Evolutionary conservation across 768 basidiomycete species (phyloP), one percentile per base, ranked within the genome.

Genomic region (Lactifluus piperatus): DNA sequence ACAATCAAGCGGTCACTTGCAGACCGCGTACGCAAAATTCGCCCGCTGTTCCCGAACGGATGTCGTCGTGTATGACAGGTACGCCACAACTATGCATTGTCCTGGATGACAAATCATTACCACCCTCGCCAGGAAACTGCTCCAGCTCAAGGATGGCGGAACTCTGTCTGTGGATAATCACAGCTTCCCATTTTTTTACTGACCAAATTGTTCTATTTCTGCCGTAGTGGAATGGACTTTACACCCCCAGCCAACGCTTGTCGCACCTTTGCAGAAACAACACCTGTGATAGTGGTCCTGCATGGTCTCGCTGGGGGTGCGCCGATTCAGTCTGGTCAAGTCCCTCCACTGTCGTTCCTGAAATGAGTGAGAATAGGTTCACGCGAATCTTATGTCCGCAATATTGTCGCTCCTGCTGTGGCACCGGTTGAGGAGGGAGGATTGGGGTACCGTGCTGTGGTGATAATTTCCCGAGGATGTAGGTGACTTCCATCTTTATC

Each of bases 401-500:
- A 88, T 39, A 79, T 97, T 41, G 75, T 98, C 4, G 80, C 81
- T 51, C 85, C 82, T 61, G 86, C 85, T 16, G 86, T 86, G 68
- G 77, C 79, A 34, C 79, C 88, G 26, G 78, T 84, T 5, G 78
- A 80, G 41, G 77, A 88, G 66, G 91, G 91, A 22, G 94, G 94
- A 2, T 74, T 95, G 52, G 93, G 93, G 14, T 95, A 90, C 71
- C 81, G 97, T 56, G 94, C 83, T 5, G 86, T 88, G 11, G 92
- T 97, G 10, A 79, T 94, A 69, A 95, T 95, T 73, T 94, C 88
- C 73, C 82, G 94, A 66, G 93, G 92, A 68, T 94, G 93, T 88
- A 66, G 68, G 86, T 52, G 10, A 47, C 20, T 29, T 37, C n/a
- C n/a, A n/a, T n/a, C n/a, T 36, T 51, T n/a, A 43, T 36, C 22